These are phyloP conservation scores for Fomitopsis serialis DNA, from an alignment of 768 basidiomycete species.

Conservation along the genomic window DNA sequence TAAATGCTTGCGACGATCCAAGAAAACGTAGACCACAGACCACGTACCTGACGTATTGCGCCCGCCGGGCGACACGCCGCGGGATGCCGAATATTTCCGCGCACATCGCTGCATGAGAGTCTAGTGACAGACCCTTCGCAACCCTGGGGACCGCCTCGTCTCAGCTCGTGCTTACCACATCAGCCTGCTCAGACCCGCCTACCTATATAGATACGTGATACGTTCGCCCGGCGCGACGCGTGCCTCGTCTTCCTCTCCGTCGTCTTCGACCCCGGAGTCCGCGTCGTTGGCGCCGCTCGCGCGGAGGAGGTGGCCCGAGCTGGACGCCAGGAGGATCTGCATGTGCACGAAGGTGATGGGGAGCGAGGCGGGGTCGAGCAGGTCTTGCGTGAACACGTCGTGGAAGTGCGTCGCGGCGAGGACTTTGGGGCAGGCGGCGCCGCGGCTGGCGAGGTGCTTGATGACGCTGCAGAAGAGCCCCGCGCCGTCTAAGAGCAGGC, in stretches of 20 bases:
- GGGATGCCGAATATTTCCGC: slow-evolving; percentile 87
- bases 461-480: slow-evolving; percentile 88
- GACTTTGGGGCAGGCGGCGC: slow-evolving; percentile 71
- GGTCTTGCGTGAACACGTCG: slow-evolving; percentile 71
- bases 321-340: slow-evolving; percentile 73
- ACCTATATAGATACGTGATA: slow-evolving; percentile 88
- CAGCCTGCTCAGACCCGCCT: slow-evolving; percentile 13
- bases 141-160: slow-evolving; percentile 41
- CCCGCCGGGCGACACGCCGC: slow-evolving; percentile 57
- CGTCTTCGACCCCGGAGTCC: slow-evolving; percentile 15
- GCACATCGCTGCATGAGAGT: slow-evolving; percentile 83
- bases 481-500: slow-evolving; percentile 64
- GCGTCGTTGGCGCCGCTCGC: slow-evolving; percentile 6
- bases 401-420: slow-evolving; percentile 90
- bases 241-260: slow-evolving; percentile 8
- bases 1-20: too few species aligned
- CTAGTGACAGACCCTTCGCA: slow-evolving; percentile 62
- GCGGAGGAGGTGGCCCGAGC: slow-evolving; percentile 36
- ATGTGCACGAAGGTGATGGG: slow-evolving; percentile 82
- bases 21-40: too few species aligned
- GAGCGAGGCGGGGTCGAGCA: slow-evolving; percentile 50
- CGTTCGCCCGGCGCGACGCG: slow-evolving; percentile 48
- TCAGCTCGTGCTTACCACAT: not conserved
- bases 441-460: slow-evolving; percentile 65
- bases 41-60: slow-evolving; percentile 67